These are phyloP conservation scores for Rhamnella rubrinervis DNA, from an alignment of 331 rosid species.

Conservation along the genomic window DNA sequence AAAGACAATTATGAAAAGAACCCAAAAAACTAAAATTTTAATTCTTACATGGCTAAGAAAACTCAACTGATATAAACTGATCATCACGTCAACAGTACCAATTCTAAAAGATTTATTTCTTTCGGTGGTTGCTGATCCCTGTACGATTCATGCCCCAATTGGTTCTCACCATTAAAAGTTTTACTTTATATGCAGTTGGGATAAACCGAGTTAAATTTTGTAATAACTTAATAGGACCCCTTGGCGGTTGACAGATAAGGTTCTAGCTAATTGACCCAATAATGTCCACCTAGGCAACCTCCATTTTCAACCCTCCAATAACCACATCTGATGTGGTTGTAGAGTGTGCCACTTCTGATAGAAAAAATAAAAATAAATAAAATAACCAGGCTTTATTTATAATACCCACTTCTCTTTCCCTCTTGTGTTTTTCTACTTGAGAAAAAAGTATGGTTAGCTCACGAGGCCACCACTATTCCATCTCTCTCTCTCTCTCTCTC, in stretches of 20 bases:
- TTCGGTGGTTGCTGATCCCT: too few species aligned
- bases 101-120: too few species aligned
- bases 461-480: constrained; percentile 24
- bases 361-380: neutral
- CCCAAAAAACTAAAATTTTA: too few species aligned
- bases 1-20: too few species aligned
- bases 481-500: too few species aligned
- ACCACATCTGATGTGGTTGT: constrained; percentile 12
- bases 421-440: neutral
- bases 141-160: too few species aligned
- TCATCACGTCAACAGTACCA: too few species aligned
- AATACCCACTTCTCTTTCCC: constrained; percentile 11
- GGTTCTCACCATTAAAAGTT: too few species aligned
- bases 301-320: constrained; percentile 19
- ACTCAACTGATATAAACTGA: too few species aligned
- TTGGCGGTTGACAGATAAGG: neutral
- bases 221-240: neutral
- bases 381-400: neutral
- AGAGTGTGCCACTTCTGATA: neutral
- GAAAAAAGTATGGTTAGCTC: constrained; percentile 20
- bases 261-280: neutral
- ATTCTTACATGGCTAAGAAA: too few species aligned
- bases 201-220: neutral
- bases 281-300: constrained; percentile 25
- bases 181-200: too few species aligned